phyloP scores from a whole-genome alignment of 2,329 filamentous ascomycete genomes.

The Ascochyta lentis region DNA sequence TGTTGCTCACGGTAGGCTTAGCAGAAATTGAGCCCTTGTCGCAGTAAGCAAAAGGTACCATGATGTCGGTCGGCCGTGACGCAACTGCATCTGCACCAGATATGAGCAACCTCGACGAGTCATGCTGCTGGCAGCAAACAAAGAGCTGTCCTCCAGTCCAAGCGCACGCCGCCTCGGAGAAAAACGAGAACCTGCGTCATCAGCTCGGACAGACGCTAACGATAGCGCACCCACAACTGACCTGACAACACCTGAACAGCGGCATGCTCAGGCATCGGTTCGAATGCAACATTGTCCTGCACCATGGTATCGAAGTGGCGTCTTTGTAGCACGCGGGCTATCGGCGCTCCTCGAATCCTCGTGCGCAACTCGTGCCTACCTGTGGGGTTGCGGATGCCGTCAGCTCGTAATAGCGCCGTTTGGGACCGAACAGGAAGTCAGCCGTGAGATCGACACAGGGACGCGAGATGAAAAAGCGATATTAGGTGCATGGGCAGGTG shows the following conservation, averaged over 20 bases:
- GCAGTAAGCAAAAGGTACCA: not conserved
- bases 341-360: constrained; percentile 4
- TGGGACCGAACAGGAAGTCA: constrained; percentile 11
- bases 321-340: constrained; percentile 4
- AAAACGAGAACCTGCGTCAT: constrained; percentile 5
- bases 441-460: constrained; percentile 14
- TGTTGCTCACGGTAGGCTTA: constrained; percentile 5
- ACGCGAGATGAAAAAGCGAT: constrained; percentile 15
- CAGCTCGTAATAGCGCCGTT: constrained; percentile 9
- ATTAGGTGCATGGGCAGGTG: constrained; percentile 16
- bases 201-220: constrained; percentile 1
- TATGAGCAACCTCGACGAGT: constrained; percentile 7
- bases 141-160: not conserved
- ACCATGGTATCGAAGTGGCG: constrained; percentile 11
- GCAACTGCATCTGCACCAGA: not conserved
- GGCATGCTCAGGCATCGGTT: constrained; percentile 1
- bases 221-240: constrained; percentile 2
- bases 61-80: not conserved
- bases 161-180: constrained; percentile 6
- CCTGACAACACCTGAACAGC: not conserved
- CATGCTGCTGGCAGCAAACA: constrained; percentile 1
- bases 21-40: constrained; percentile 5
- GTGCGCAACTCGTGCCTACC: constrained; percentile 7
- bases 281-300: constrained; percentile 12
- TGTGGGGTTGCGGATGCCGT: constrained; percentile 13